These are phyloP conservation scores for Nicotiana knightiana DNA, from an alignment of 257 asterid genomes.

Conservation along the genomic window DNA sequence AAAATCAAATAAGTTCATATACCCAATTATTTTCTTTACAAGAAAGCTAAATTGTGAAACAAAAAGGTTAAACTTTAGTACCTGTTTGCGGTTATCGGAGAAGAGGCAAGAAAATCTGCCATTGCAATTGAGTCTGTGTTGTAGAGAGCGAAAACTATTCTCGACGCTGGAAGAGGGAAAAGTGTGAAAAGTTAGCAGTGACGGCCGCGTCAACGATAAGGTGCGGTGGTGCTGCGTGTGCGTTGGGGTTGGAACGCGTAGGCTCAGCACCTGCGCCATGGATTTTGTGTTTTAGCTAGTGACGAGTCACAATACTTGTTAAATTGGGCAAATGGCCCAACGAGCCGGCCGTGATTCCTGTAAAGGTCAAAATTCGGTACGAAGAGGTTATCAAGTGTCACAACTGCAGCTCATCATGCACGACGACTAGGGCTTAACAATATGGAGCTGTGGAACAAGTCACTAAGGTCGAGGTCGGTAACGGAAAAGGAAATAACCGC, in stretches of 20 bases:
- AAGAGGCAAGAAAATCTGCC: conserved; percentile 66
- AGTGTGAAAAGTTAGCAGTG: neutral
- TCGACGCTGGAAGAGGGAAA: conserved; percentile 6
- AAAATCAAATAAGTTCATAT: neutral
- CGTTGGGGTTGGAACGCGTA: conserved; percentile 28
- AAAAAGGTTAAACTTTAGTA: conserved; percentile 4
- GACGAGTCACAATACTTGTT: neutral
- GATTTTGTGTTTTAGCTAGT: neutral
- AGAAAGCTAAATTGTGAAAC: neutral
- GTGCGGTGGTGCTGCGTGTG: conserved; percentile 22
- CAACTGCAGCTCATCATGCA: no score
- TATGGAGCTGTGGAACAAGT: no score
- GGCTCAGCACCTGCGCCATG: conserved; percentile 60
- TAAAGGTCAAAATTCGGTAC: no score
- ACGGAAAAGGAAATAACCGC: no score
- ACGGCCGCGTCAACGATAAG: conserved; percentile 15
- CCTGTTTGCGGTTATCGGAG: conserved; percentile 68
- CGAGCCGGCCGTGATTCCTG: no score
- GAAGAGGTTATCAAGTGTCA: no score
- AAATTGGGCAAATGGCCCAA: neutral
- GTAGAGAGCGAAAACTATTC: conserved; percentile 36
- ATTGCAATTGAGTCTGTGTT: conserved; percentile 36
- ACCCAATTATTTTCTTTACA: neutral
- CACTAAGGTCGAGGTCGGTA: no score
- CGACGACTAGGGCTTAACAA: no score